These are phyloP conservation scores for Lodderomyces oxycetoniae DNA, from an alignment of 1,139 yeast species.

Conservation along the genomic window DNA sequence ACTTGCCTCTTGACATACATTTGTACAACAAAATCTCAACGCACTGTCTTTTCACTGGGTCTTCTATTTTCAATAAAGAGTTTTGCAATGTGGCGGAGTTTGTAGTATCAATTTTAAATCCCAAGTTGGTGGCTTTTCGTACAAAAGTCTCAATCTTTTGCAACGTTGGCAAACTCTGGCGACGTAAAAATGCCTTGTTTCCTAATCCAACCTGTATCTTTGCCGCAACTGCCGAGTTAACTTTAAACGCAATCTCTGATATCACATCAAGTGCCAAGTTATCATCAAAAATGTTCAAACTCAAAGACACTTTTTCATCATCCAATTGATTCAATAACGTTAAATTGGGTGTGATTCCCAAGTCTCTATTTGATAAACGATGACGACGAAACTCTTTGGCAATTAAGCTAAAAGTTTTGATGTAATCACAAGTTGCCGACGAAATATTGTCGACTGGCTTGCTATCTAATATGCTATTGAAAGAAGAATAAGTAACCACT, in stretches of 20 bases:
- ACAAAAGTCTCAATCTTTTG: slow-evolving; percentile 79
- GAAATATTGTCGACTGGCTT: slow-evolving; percentile 31
- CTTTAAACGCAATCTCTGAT: slow-evolving; percentile 75
- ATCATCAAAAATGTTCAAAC: slow-evolving; percentile 69
- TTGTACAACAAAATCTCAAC: slow-evolving; percentile 77
- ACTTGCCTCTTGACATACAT: slow-evolving; percentile 80
- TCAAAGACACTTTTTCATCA: slow-evolving; percentile 72
- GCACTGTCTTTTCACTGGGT: slow-evolving; percentile 63
- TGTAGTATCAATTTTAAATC: slow-evolving; percentile 68
- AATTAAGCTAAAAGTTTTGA: slow-evolving; percentile 59
- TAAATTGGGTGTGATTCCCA: slow-evolving; percentile 52
- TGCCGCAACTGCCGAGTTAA: slow-evolving; percentile 83
- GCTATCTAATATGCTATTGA: slow-evolving; percentile 46
- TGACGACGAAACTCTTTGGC: slow-evolving; percentile 72
- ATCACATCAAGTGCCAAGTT: slow-evolving; percentile 56
- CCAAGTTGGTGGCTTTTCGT: slow-evolving; percentile 61
- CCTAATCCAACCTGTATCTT: slow-evolving; percentile 73
- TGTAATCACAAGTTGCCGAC: slow-evolving; percentile 62
- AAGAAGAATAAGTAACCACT: slow-evolving; percentile 46
- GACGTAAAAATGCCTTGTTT: slow-evolving; percentile 76
- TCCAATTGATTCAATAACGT: slow-evolving; percentile 77
- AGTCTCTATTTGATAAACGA: slow-evolving; percentile 50
- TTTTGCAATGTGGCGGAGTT: slow-evolving; percentile 69
- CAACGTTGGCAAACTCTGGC: slow-evolving; percentile 80
- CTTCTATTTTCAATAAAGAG: slow-evolving; percentile 62